Base-by-base conservation (phyloP, 768 basidiomycete species). In the Rhodotorula toruloides region DNA sequence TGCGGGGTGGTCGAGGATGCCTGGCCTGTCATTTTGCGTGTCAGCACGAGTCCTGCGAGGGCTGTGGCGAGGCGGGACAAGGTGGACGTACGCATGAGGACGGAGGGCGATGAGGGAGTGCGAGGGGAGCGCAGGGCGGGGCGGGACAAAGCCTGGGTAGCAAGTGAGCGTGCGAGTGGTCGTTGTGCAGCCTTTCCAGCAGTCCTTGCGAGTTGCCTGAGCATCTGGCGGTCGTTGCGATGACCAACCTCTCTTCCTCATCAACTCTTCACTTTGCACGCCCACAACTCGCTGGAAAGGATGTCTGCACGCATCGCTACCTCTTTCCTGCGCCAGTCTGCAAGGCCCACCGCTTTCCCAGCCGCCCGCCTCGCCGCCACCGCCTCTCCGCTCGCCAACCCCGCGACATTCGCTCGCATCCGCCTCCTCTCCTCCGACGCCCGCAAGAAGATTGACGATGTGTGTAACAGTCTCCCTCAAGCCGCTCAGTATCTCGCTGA, bases 381-480 rank as follows among this genome's bases (percentile, higher is more conserved):
- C 39, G 7, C 39, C 39, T 12, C 52, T 17, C 50, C 56, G 17
- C 61, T 67, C 61, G 54, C 55, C 22, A 10, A 34, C 39, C 66
- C 55, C 1, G 21, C 43, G n/a, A 52, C 60, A 4, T 53, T 62
- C 56, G 49, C 61, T 12, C 36, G 62, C 44, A 1, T 61, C 34
- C 53, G 67, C 36, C 37, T 32, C 10, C 54, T 68, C 9, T 59
- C 57, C 13, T 52, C 63, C 16, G 57, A 63, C 13, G 58, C 61
- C 1, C 44, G 46, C 37, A 55, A 56, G 31, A 68, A 68, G 62
- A 68, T 68, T 29, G 67, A 68, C 48, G n/a, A 42, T 16, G 67
- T 68, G 47, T n/a, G 67, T 29, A 8, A 14, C 29, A 39, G 16
- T n/a, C 48, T 44, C 27, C 58, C 3, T 7, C 40, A 4, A 29